Conservation (phyloP, 1,139 yeast species). For the Scheffersomyces insectosa region DNA sequence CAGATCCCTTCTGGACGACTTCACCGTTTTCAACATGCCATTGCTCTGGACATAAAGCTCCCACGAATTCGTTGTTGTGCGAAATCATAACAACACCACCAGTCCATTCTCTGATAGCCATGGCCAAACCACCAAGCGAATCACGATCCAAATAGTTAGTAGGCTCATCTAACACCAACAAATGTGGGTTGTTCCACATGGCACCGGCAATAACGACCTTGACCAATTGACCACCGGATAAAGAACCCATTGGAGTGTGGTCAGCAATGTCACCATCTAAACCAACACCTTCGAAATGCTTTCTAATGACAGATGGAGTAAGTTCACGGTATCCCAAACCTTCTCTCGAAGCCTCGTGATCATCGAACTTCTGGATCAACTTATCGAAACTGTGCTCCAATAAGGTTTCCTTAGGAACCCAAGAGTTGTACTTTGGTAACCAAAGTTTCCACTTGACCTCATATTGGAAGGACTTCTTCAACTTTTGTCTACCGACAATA, state of each 20-base stretch:
- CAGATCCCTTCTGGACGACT: constrained; percentile 79
- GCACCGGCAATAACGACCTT: constrained; percentile 99
- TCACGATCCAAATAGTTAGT: constrained; percentile 98
- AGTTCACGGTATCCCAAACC: constrained; percentile 96
- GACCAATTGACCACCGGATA: constrained; percentile 97
- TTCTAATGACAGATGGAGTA: constrained; percentile 86
- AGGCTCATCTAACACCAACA: constrained; percentile 96
- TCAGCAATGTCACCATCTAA: constrained; percentile 97
- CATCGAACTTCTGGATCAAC: constrained; percentile 91
- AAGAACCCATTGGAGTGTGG: constrained; percentile 94
- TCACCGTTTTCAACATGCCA: constrained; percentile 96
- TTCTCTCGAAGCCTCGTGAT: constrained; percentile 97
- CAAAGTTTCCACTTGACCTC: constrained; percentile 93
- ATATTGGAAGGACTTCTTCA: constrained; percentile 94
- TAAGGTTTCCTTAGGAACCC: constrained; percentile 85
- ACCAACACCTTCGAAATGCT: constrained; percentile 97
- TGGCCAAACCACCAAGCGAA: constrained; percentile 94
- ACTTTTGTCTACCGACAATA: constrained; percentile 93
- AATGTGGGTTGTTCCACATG: constrained; percentile 99
- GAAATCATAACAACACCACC: constrained; percentile 99
- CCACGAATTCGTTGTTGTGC: constrained; percentile 94
- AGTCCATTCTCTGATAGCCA: constrained; percentile 95
- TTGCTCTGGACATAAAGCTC: constrained; percentile 97
- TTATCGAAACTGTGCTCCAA: constrained; percentile 83
- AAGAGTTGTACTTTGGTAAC: constrained; percentile 91